Conservation (phyloP, 2,329 filamentous ascomycete genomes). For the Nemania sp. region DNA sequence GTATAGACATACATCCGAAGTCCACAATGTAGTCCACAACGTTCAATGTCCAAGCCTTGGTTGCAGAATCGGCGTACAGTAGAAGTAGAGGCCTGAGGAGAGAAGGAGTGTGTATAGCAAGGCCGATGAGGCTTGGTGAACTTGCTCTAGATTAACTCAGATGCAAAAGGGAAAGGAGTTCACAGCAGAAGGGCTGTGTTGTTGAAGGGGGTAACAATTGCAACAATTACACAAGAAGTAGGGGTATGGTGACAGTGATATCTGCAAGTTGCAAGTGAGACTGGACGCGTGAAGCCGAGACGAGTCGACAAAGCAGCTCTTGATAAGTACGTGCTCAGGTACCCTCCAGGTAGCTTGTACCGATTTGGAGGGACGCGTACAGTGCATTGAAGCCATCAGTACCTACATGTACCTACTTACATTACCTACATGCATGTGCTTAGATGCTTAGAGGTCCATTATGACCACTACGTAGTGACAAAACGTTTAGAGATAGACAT, state of each 20-base stretch:
- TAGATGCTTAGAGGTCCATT: no score
- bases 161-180: neutral
- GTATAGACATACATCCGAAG: neutral
- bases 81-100: neutral
- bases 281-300: constrained; percentile 20
- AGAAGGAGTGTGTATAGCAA: neutral
- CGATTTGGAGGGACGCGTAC: neutral
- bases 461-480: no score
- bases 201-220: no score
- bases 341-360: no score
- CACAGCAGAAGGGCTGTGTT: neutral
- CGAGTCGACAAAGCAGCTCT: neutral
- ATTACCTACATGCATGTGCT: no score
- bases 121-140: neutral
- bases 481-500: no score
- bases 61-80: neutral
- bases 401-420: no score
- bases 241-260: constrained; percentile 1
- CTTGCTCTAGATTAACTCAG: neutral
- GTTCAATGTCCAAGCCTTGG: neutral
- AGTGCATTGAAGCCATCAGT: neutral
- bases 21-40: no score
- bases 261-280: neutral
- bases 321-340: no score
- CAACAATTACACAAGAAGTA: neutral